These are phyloP conservation scores for Xylariales sp. DNA, from an alignment of 2,329 filamentous ascomycete genomes.

Conservation along the genomic window DNA sequence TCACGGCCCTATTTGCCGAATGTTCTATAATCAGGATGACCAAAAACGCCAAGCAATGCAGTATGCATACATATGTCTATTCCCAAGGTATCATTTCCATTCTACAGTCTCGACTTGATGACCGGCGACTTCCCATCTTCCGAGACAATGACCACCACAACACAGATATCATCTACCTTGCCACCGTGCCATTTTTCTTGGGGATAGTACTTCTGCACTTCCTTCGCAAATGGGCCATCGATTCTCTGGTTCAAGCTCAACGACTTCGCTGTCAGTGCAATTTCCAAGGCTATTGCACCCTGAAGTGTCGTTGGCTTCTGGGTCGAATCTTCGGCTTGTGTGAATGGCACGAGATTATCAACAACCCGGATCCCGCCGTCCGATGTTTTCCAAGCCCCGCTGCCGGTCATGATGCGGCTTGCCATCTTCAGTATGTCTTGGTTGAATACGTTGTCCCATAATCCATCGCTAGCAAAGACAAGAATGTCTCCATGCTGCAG, in stretches of 20 bases:
- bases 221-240: conserved; percentile 91
- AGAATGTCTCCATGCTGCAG: conserved; percentile 89
- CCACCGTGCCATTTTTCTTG: conserved; percentile 84
- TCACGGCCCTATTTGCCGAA: too few relatives aligned
- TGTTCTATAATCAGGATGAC: too few relatives aligned
- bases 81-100: conserved; percentile 3
- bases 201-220: conserved; percentile 84
- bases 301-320: conserved; percentile 56
- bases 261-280: conserved; percentile 76
- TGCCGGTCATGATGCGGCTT: conserved; percentile 67
- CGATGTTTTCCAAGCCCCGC: conserved; percentile 68
- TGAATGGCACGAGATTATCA: conserved; percentile 52
- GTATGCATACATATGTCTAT: too few relatives aligned
- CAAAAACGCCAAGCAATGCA: too few relatives aligned
- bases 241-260: conserved; percentile 77
- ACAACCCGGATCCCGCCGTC: conserved; percentile 59
- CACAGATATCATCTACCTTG: conserved; percentile 94
- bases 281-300: conserved; percentile 70
- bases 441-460: conserved; percentile 92
- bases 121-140: conserved; percentile 43
- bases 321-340: conserved; percentile 25
- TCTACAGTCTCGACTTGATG: conserved; percentile 22
- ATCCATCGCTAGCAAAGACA: conserved; percentile 90
- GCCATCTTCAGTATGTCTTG: conserved; percentile 82
- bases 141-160: conserved; percentile 72